Evolutionary conservation across 2,329 filamentous ascomycete genomes (phyloP).

Genomic region (Colletotrichum ledebouriae): DNA sequence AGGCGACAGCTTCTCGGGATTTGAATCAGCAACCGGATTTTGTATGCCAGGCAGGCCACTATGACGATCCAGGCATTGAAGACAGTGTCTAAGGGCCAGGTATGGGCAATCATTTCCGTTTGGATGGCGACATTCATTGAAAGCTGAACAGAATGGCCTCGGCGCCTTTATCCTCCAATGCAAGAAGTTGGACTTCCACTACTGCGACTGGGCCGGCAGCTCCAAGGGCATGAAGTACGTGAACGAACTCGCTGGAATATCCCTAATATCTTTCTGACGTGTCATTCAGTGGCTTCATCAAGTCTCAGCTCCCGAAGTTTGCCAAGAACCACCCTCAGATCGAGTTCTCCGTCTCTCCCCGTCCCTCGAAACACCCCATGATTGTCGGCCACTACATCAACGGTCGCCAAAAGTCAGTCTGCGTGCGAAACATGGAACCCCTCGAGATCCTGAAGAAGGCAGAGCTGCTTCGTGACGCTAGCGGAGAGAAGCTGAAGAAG

Average conservation of each 20-base stretch:
- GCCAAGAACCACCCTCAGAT: conserved; percentile 86
- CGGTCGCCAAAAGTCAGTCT: conserved; percentile 85
- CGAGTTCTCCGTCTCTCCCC: conserved; percentile 91
- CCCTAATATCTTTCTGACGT: conserved; percentile 46
- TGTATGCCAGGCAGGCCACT: conserved; percentile 37
- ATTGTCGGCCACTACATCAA: conserved; percentile 95
- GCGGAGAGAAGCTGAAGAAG: conserved; percentile 78
- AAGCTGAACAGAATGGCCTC: conserved; percentile 82
- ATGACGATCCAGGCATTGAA: conserved; percentile 70
- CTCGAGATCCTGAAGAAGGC: conserved; percentile 86
- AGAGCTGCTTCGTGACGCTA: conserved; percentile 78
- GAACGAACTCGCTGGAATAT: conserved; percentile 3
- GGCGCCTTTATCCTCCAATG: conserved; percentile 98
- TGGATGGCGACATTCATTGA: background rate
- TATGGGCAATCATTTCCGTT: conserved; percentile 49
- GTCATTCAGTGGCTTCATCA: conserved; percentile 79
- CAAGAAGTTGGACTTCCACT: conserved; percentile 95
- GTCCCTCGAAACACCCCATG: conserved; percentile 90
- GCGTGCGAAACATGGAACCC: conserved; percentile 87
- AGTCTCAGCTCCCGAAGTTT: conserved; percentile 80
- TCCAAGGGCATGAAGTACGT: conserved; percentile 92
- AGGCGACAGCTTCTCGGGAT: conserved; percentile 26
- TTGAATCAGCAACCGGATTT: conserved; percentile 24
- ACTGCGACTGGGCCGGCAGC: conserved; percentile 96
- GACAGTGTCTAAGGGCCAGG: conserved; percentile 66